A percentile compares a stretch with the other conserved stretches of the same genome.
Conservation (phyloP, 768 basidiomycete genomes). For the Collybiopsis confluens region DNA sequence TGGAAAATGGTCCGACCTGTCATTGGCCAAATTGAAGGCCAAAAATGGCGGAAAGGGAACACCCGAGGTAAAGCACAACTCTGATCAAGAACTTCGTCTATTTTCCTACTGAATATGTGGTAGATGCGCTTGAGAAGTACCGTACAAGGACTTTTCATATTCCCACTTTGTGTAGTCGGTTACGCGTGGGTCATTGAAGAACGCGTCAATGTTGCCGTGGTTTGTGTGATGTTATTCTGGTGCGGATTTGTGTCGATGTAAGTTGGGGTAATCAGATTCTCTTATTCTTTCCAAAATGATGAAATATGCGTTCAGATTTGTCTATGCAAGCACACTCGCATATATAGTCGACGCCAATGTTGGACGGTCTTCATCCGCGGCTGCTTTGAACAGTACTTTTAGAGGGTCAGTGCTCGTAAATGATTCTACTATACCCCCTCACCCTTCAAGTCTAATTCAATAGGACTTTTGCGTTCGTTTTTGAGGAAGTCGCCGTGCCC, state of each 20-base stretch:
- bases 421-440: no score
- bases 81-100: conserved; percentile 2
- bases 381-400: conserved; percentile 73
- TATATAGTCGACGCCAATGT: conserved; percentile 86
- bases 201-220: conserved; percentile 58
- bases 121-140: conserved; percentile 75
- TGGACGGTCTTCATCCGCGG: conserved; percentile 73
- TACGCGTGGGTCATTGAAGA: conserved; percentile 75
- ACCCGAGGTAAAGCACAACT: conserved; percentile 52
- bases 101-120: neutral
- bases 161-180: conserved; percentile 57
- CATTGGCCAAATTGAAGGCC: conserved; percentile 35
- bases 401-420: conserved; percentile 39
- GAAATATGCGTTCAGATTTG: conserved; percentile 24
- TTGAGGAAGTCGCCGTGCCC: conserved; percentile 70
- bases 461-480: conserved; percentile 53
- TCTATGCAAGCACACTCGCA: conserved; percentile 44
- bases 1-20: no score
- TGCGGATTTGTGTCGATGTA: conserved; percentile 75
- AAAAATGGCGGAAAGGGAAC: conserved; percentile 42
- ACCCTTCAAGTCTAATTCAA: no score
- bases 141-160: conserved; percentile 48
- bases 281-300: neutral
- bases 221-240: conserved; percentile 70
- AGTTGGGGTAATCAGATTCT: no score